Base-by-base conservation (phyloP, 805 yeast genomes). In the Saturnispora besseyi region DNA sequence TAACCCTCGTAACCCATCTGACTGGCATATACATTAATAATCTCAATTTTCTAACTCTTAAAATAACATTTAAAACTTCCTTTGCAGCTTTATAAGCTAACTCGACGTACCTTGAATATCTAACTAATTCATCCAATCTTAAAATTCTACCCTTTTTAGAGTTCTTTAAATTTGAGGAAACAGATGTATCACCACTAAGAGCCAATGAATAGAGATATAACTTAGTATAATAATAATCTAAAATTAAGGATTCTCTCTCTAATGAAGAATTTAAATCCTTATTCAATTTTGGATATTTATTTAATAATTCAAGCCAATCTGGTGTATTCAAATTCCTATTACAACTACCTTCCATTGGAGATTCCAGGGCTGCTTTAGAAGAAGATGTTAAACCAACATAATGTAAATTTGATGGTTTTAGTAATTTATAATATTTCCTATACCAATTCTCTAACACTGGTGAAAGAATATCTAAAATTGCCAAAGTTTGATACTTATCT, bases 1-100 rank as follows among this genome's bases (percentile, higher is more conserved):
- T 89, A 28, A 88, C 80, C 47, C 96, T 73, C 0, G 87, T 84
- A 6, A 85, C 81, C 96, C 96, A 89, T 54, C 96, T 71, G n/a
- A 88, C 89, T 1, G 98, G 96, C 82, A 89, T 87, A 60, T 75
- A 84, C 51, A 80, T 72, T 48, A 88, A 67, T 71, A 83, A 67
- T 51, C 76, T 78, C 51, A 84, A 66, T 53, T 73, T 73, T 58
- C 83, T 87, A 5, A 88, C 80, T 37, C 93, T 67, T 50, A 78
- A 79, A 4, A 90, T 85, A 4, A 84, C 82, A 24, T 76, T 73
- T 28, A 90, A 67, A 58, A 87, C 77, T 61, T 86, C 95, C 58
- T 82, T 81, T 1, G 96, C 96, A 0, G 97, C 84, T 51, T 73
- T 78, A 56, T 83, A 87, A 0, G 96, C 97, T 49, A 81, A 72